A percentile compares a stretch with the other conserved stretches of the same genome.
Evolutionary conservation across 2,329 filamentous ascomycete species (phyloP).

Genomic region (Beauveria sp.): DNA sequence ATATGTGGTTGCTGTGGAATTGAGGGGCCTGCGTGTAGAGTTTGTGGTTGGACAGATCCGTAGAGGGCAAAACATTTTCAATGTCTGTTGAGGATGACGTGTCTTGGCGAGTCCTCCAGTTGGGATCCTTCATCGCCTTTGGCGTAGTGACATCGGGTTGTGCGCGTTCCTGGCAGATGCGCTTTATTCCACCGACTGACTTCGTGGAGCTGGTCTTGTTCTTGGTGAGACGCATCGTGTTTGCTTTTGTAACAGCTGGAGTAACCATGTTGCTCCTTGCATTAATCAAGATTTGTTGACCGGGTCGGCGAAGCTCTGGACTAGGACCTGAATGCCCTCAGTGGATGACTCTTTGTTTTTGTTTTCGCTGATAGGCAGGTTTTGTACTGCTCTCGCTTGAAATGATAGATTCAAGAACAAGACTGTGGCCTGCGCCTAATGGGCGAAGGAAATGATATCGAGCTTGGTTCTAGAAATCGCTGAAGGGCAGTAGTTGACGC

Average conservation of each 20-base stretch:
- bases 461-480: conserved; percentile 5
- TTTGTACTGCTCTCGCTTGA: not conserved
- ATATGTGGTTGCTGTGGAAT: not conserved
- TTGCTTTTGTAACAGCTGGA: not conserved
- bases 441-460: not conserved
- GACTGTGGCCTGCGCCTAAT: not conserved
- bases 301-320: not conserved
- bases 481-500: not conserved
- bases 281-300: not conserved
- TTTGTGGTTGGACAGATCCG: not conserved
- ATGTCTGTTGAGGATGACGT: not conserved
- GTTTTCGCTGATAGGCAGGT: not conserved
- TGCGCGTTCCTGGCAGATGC: conserved; percentile 14
- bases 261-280: not conserved
- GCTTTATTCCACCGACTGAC: not conserved
- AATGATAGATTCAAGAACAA: not conserved
- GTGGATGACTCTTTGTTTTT: not conserved
- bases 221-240: not conserved
- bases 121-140: conserved; percentile 28
- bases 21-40: not conserved
- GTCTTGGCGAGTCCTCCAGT: conserved; percentile 24
- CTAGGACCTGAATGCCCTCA: not conserved
- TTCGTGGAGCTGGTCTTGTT: not conserved
- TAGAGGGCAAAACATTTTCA: not conserved
- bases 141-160: conserved; percentile 17